A percentile compares a stretch with the other conserved stretches of the same genome.
These are phyloP conservation scores for Russula ochroleuca DNA, from an alignment of 768 basidiomycete genomes.

Conservation along the genomic window DNA sequence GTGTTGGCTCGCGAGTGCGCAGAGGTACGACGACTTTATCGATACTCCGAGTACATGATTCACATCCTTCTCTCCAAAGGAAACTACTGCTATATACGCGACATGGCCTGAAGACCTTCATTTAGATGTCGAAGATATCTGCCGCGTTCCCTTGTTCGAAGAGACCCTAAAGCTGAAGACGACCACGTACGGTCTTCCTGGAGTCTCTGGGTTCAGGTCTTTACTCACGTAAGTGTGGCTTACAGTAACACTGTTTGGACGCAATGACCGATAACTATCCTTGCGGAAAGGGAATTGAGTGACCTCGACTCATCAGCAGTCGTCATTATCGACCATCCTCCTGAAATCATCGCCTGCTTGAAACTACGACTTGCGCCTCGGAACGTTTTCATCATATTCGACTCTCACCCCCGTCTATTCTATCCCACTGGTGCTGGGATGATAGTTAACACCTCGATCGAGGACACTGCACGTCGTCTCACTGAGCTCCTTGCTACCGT, in stretches of 20 bases:
- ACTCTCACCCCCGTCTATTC: constrained; percentile 57
- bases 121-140: constrained; percentile 55
- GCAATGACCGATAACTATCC: not conserved
- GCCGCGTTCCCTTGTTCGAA: constrained; percentile 47
- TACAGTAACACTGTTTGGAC: not conserved
- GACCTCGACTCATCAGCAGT: constrained; percentile 35
- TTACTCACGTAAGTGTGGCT: constrained; percentile 33
- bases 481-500: constrained; percentile 49
- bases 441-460: constrained; percentile 47
- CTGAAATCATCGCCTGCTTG: constrained; percentile 62
- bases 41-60: not conserved
- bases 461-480: constrained; percentile 43
- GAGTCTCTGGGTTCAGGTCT: constrained; percentile 38
- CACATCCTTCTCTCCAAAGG: constrained; percentile 36
- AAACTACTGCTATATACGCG: constrained; percentile 52
- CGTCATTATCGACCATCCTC: constrained; percentile 61
- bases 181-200: constrained; percentile 40
- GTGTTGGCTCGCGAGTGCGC: constrained; percentile 36
- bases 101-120: constrained; percentile 51
- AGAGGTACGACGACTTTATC: constrained; percentile 35
- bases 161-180: constrained; percentile 37
- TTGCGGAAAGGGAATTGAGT: constrained; percentile 30
- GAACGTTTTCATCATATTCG: constrained; percentile 56
- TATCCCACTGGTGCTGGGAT: constrained; percentile 60
- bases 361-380: constrained; percentile 30